Evolutionary conservation across 805 yeast species (phyloP).

Genomic region (Wickerhamiella spandovensis): DNA sequence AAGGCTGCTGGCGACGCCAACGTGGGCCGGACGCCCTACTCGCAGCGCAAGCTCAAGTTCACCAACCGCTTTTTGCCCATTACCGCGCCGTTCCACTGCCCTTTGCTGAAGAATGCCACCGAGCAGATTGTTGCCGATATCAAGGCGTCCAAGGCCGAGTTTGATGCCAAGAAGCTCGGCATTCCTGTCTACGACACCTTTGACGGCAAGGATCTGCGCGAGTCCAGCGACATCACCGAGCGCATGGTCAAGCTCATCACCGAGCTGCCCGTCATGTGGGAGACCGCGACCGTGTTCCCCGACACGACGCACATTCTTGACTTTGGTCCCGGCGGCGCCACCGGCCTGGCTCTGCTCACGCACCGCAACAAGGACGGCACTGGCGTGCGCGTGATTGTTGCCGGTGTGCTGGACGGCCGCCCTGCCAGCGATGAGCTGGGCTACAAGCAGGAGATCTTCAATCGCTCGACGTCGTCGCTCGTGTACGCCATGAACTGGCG

Average conservation of each 20-base stretch:
- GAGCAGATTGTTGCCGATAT: constrained; percentile 54
- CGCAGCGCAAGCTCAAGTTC: constrained; percentile 88
- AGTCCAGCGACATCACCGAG: constrained; percentile 40
- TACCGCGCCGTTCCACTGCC: constrained; percentile 94
- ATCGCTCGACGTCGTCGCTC: constrained; percentile 46
- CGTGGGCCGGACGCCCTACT: constrained; percentile 86
- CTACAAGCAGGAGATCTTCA: constrained; percentile 88
- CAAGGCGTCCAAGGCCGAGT: constrained; percentile 41
- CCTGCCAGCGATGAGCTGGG: constrained; percentile 76
- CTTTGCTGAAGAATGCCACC: constrained; percentile 62
- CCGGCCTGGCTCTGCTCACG: constrained; percentile 91
- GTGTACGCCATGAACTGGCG: constrained; percentile 88
- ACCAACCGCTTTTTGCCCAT: constrained; percentile 91
- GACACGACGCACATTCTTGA: constrained; percentile 80
- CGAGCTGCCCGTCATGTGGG: constrained; percentile 90
- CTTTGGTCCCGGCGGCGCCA: constrained; percentile 97
- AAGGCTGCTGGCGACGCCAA: constrained; percentile 82
- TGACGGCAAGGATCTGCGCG: constrained; percentile 67
- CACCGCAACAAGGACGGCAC: constrained; percentile 98
- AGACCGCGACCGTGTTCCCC: constrained; percentile 59
- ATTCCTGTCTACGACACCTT: constrained; percentile 89
- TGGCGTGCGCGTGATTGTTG: constrained; percentile 87
- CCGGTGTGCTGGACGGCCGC: constrained; percentile 70
- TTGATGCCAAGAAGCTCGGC: constrained; percentile 40
- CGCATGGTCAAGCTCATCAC: constrained; percentile 77